Conservation (phyloP, 805 yeast genomes). For the Scheffersomyces ergatensis region DNA sequence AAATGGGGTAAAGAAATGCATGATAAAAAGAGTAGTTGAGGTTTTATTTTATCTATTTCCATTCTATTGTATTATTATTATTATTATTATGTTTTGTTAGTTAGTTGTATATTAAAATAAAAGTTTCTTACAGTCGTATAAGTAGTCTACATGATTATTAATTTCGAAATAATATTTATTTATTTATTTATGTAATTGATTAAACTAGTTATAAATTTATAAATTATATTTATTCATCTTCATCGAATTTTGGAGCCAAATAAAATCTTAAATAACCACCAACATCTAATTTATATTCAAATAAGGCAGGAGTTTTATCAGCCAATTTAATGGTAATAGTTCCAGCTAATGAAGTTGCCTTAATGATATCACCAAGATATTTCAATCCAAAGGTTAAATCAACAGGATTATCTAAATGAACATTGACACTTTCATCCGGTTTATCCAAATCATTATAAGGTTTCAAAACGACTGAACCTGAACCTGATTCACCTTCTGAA, state of each 20-base stretch:
- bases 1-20: constrained; percentile 87
- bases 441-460: constrained; percentile 80
- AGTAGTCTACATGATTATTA: no score
- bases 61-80: not conserved
- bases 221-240: constrained; percentile 55
- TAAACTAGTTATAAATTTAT: not conserved
- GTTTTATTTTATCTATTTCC: not conserved
- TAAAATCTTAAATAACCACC: constrained; percentile 93
- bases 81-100: no score
- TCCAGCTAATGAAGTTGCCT: constrained; percentile 77
- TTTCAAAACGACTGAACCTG: constrained; percentile 82
- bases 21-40: constrained; percentile 33
- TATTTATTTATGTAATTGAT: no score
- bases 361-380: constrained; percentile 86
- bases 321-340: constrained; percentile 83
- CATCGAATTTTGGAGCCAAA: constrained; percentile 97
- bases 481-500: constrained; percentile 89
- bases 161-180: no score
- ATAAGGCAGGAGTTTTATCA: constrained; percentile 88
- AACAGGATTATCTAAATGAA: constrained; percentile 83
- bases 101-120: no score
- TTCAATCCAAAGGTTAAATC: constrained; percentile 88
- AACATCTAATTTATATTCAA: constrained; percentile 80
- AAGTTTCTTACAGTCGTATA: no score
- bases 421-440: constrained; percentile 70